These are phyloP conservation scores for Diplotaxis tenuifolia DNA, from an alignment of 345 rosid genomes.

Conservation along the genomic window DNA sequence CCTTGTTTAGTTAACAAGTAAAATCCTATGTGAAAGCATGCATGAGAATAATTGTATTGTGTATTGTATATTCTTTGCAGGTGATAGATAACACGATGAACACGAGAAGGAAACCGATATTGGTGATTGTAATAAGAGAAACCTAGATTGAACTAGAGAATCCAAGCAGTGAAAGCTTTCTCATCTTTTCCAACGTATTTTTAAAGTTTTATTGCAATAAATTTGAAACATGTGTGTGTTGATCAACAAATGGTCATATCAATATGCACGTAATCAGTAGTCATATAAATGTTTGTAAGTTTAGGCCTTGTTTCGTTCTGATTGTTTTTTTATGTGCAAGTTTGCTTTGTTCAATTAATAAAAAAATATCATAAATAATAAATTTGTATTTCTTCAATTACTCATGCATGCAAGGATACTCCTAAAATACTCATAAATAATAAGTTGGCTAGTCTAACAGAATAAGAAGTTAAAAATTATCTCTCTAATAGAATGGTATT, in stretches of 20 bases:
- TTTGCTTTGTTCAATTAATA: slow-evolving; percentile 26
- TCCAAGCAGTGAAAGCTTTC: slow-evolving; percentile 25
- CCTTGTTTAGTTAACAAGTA: neutral
- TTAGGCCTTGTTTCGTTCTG: slow-evolving; percentile 19
- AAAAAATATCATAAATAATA: neutral
- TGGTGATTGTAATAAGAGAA: slow-evolving; percentile 28
- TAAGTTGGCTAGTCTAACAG: neutral
- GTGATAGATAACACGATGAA: slow-evolving; percentile 28
- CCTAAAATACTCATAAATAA: too few relatives aligned
- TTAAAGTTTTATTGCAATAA: slow-evolving; percentile 29
- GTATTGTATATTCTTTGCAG: slow-evolving; percentile 11
- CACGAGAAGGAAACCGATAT: slow-evolving; percentile 19
- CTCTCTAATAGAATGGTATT: neutral
- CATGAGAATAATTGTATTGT: neutral
- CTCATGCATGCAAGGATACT: slow-evolving; percentile 13
- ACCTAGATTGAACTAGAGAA: slow-evolving; percentile 16
- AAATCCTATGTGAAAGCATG: slow-evolving; percentile 11
- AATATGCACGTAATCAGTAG: slow-evolving; percentile 14
- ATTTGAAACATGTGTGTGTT: slow-evolving; percentile 18
- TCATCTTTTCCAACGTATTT: slow-evolving; percentile 21
- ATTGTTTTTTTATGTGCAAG: slow-evolving; percentile 18
- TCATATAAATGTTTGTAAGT: slow-evolving; percentile 12
- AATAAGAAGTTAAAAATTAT: neutral
- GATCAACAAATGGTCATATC: slow-evolving; percentile 14
- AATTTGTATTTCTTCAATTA: slow-evolving; percentile 1